A percentile compares a stretch with the other conserved stretches of the same genome.
phyloP scores from a whole-genome alignment of 352 stramenopile species.

The Pythium vanterpoolii region DNA sequence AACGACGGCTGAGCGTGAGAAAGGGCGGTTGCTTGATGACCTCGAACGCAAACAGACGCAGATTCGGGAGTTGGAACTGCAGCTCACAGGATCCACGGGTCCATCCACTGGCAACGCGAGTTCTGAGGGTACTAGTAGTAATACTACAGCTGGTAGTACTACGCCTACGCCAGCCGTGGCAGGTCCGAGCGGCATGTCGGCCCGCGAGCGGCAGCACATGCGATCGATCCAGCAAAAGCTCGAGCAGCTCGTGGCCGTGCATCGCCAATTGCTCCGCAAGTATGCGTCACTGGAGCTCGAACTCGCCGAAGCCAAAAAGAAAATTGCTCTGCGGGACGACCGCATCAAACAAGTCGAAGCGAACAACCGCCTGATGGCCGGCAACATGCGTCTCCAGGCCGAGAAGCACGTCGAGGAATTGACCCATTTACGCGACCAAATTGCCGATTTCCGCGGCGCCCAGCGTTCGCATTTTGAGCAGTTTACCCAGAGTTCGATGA shows the following conservation, averaged over 20 bases:
- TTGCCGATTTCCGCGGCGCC: conserved; percentile 74
- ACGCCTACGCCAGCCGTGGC: conserved; percentile 8
- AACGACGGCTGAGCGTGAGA: conserved; percentile 51
- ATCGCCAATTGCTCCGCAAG: conserved; percentile 88
- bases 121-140: not conserved
- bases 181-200: conserved; percentile 63
- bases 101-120: not conserved
- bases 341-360: conserved; percentile 88
- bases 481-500: conserved; percentile 43
- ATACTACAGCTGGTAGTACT: not conserved
- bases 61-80: conserved; percentile 62
- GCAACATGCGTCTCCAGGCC: conserved; percentile 86
- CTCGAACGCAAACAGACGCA: conserved; percentile 59
- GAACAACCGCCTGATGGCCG: conserved; percentile 85
- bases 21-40: conserved; percentile 58
- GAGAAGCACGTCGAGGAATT: conserved; percentile 89
- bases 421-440: conserved; percentile 80
- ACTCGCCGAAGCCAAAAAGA: conserved; percentile 86
- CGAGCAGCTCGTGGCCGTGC: conserved; percentile 88
- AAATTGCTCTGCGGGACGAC: conserved; percentile 85
- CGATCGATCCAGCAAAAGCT: conserved; percentile 89
- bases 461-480: conserved; percentile 80
- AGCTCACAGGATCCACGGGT: conserved; percentile 34
- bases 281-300: conserved; percentile 88
- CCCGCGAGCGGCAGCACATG: conserved; percentile 83